These are phyloP conservation scores for Beauveria sp. DNA, from an alignment of 2,329 filamentous ascomycete species.

Conservation along the genomic window DNA sequence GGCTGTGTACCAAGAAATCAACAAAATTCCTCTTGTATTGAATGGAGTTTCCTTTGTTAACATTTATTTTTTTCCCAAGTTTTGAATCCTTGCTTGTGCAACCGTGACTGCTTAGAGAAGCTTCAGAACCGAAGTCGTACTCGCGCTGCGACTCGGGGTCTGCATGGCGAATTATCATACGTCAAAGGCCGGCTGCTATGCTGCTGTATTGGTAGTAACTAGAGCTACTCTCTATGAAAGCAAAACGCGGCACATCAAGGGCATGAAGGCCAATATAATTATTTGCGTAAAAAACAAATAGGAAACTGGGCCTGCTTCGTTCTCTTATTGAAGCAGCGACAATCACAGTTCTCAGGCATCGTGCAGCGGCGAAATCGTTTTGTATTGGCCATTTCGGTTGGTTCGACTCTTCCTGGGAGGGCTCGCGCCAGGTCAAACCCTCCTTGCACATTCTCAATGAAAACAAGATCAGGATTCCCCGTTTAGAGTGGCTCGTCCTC, in stretches of 20 bases:
- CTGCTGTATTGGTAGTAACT: neutral
- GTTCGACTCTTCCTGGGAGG: too few relatives aligned
- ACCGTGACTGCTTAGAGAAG: neutral
- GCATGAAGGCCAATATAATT: neutral
- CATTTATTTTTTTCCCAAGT: neutral
- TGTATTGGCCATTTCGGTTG: too few relatives aligned
- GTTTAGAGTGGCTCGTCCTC: neutral
- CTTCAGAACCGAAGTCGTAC: neutral
- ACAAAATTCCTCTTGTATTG: constrained; percentile 40
- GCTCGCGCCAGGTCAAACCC: neutral
- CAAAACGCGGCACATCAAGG: neutral
- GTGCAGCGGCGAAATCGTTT: too few relatives aligned
- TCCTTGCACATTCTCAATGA: neutral
- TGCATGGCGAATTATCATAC: too few relatives aligned
- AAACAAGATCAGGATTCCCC: neutral
- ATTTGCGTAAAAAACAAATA: neutral
- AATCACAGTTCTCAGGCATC: neutral
- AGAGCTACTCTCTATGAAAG: neutral
- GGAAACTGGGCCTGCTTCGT: neutral
- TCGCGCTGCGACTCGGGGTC: neutral
- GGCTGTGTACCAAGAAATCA: constrained; percentile 55
- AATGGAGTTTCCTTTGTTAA: constrained; percentile 21
- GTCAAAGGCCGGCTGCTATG: neutral
- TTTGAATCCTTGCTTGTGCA: neutral
- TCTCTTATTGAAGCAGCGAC: neutral